Evolutionary conservation across 2,329 filamentous ascomycete genomes (phyloP), one percentile per base, ranked within the genome.

Genomic region (Bretziella fagacearum): DNA sequence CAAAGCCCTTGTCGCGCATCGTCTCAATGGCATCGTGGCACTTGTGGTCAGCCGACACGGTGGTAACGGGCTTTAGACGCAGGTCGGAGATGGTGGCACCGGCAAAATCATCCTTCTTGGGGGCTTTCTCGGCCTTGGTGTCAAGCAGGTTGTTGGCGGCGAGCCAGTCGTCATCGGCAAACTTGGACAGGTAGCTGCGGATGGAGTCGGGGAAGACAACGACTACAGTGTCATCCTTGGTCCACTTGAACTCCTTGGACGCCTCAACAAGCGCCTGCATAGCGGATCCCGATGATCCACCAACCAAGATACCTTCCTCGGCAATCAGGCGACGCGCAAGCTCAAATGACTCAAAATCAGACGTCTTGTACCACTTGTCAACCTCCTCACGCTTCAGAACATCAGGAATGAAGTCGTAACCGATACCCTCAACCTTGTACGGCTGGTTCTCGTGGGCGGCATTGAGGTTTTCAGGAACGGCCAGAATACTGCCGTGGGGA

Each of bases 381-480:
- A 98, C 83, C 4, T 74, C 62, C 23, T 78, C 64, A 58, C 81
- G 84, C 54, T 91, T 79, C 47, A 98, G 69, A 4, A 98, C 93
- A 20, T 96, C 84, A 5, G 93, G 91, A 51, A 98, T 82, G 62
- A 98, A 98, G 62, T 98, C 91, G 62, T 98, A 98, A 17, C 91
- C 91, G 57, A 98, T 98, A 36, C 91, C 91, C 66, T 98, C 91
- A 1, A 98, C 91, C 67, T 98, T 96, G 69, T 98, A 98, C 1
- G 79, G 70, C 62, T 85, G 78, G 58, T 95, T 89, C 51, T 74
- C 73, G 59, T 79, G 75, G 53, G 84, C 80, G 41, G 84, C 69
- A 62, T 98, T 98, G 55, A 98, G 67, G 4, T 63, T 57, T 54
- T 81, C 76, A 2, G 91, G 91, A 26, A 93, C 58, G 7, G 91